Percentiles rank a stretch among this genome's conserved stretches.
Evolutionary conservation across 2,329 filamentous ascomycete species (phyloP).

Genomic region (Dactylella cylindrospora): DNA sequence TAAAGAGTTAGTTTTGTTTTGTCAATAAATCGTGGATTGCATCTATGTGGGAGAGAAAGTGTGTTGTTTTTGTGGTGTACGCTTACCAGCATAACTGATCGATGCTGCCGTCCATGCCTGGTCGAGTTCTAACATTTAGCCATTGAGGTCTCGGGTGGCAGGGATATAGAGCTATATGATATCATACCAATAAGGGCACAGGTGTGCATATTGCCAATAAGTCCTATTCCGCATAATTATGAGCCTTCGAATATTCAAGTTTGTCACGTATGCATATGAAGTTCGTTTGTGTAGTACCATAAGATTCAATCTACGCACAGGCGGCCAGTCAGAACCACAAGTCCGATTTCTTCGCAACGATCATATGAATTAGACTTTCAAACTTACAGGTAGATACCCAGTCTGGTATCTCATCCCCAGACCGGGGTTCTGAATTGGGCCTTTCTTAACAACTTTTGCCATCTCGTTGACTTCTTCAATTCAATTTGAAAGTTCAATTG

Average conservation of each 20-base stretch:
- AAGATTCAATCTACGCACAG: slow-evolving; percentile 33
- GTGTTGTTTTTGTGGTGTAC: slow-evolving; percentile 16
- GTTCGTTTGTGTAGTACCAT: slow-evolving; percentile 17
- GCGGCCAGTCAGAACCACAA: not conserved
- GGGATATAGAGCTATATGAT: too few relatives aligned
- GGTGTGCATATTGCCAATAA: slow-evolving; percentile 79
- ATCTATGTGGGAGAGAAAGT: too few relatives aligned
- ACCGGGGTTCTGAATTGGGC: slow-evolving; percentile 31
- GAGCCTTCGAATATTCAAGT: not conserved
- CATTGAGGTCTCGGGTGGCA: not conserved
- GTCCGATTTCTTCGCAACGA: not conserved
- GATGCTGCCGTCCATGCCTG: slow-evolving; percentile 66
- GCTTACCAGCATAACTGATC: slow-evolving; percentile 75
- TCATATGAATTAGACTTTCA: slow-evolving; percentile 1
- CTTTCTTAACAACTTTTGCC: too few relatives aligned
- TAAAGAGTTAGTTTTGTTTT: slow-evolving; percentile 18
- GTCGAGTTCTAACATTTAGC: slow-evolving; percentile 7
- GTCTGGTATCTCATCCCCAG: slow-evolving; percentile 36
- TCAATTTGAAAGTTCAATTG: not conserved
- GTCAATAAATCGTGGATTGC: not conserved
- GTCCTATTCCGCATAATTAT: slow-evolving; percentile 54
- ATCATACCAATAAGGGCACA: slow-evolving; percentile 66
- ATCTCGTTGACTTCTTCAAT: not conserved
- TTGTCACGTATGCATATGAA: not conserved
- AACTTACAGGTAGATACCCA: slow-evolving; percentile 38